Evolutionary conservation across 306 rosid species (phyloP), one percentile per base, ranked within the genome.

Genomic region (Astragalus glycyphyllos): DNA sequence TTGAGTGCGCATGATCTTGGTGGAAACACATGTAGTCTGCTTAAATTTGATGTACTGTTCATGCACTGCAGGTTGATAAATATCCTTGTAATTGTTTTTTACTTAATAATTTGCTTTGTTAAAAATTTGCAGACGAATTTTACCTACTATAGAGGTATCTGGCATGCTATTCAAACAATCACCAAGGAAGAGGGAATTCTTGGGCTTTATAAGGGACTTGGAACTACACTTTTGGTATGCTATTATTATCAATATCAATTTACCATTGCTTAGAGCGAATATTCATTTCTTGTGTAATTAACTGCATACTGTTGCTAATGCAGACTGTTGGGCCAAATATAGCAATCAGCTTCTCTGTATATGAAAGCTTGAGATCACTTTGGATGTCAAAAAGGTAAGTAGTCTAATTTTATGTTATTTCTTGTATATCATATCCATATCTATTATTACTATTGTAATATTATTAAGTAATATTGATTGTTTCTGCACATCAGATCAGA

Each of bases 241-340:
- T 45, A 53, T 41, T 72, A n/a, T 71, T 37, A 26, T 65, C 51
- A 55, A 71, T 37, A 26, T 65, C 51, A 55, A 71, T 75, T 58
- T 41, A 11, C 61, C 50, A 71, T 62, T 5, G 37, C 32, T 13
- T 55, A 35, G 58, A 77, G 65, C 49, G 3, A 65, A 16, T 61
- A 14, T 51, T 77, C 45, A 42, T 59, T 51, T 72, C 59, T 41
- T 49, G 35, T 69, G 44, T 64, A 68, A 58, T 82, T 75, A 41
- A 67, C 51, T 31, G 35, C 20, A 42, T 65, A 56, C 56, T 75
- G 44, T 77, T 51, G 65, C 57, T 69, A 53, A 70, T 80, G 73
- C 89, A 95, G 99, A 92, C 96, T 64, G 99, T 95, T 6, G 99
- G 96, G 53, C 99, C 99, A 63, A 95, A 77, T 73, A 86, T 95